Evolutionary conservation across 805 yeast species (phyloP), one percentile per base, ranked within the genome.

Genomic region (Teunomyces funiuensis): DNA sequence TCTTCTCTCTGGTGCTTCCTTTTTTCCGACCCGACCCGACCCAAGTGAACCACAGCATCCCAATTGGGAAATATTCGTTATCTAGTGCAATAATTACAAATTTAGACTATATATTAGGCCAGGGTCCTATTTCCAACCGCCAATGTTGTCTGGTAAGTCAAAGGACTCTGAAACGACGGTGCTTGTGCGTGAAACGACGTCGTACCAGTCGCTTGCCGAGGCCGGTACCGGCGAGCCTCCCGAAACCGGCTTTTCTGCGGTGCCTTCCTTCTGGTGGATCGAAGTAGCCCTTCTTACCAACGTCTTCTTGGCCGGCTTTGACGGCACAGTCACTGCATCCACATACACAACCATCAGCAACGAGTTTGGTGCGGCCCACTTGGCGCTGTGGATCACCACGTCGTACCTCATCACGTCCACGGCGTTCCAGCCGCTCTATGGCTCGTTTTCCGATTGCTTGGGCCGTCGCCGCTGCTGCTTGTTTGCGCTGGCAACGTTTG

Each of bases 271-370:
- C 26, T 17, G 58, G n/a, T 52, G 55, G 46, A 65, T 67, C 14
- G 71, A 67, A 41, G 44, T 54, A 2, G 58, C 71, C 1, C 46
- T 65, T 2, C 43, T 63, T 29, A 43, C 58, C 4, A 71, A 71
- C 39, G 74, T 70, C 1, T 71, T 74, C 39, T 58, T 74, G 10
- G 60, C 73, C 8, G 76, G 76, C 2, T 71, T 75, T 47, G 79
- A 74, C 46, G 65, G 72, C 2, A 73, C 78, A 4, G 66, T 75
- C 28, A 71, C 76, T 8, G 77, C 78, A 3, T 69, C 77, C 4
- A 72, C 74, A 1, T 73, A 73, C 43, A 65, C 77, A 14, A 59
- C 69, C 25, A 72, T 74, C 23, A 78, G 78, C 2, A 65, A 69
- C 33, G 65, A 66, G 39, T 65, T 65, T 36, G 51, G 60, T 14